Base-by-base conservation (phyloP, 2,329 filamentous ascomycete species). In the Penicillium sumatraense region DNA sequence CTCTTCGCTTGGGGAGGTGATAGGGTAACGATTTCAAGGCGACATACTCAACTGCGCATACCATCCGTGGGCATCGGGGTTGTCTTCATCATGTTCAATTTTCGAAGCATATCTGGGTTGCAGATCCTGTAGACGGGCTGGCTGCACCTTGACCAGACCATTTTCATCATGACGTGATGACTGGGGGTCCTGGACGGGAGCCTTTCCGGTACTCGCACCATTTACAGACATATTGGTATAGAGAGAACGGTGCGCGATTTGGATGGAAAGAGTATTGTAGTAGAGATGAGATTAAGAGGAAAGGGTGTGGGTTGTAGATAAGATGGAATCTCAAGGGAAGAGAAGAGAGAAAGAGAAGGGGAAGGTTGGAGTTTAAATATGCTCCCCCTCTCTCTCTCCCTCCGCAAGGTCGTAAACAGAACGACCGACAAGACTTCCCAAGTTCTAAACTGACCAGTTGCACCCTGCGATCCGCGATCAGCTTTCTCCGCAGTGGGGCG, bases 1-100 rank as follows among this genome's bases (percentile, higher is more conserved):
- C 31, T 14, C 31, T 24, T n/a, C n/a, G n/a, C n/a, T n/a, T n/a
- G n/a, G n/a, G n/a, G 5, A 13, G 14, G 29, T 14, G 7, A 40
- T 10, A 10, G 11, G 27, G 14, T n/a, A n/a, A 21, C 33, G 38
- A n/a, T 42, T n/a, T 35, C 1, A 24, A 14, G 31, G 8, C 10
- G 3, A 82, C 87, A 65, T 80, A 90, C 88, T 91, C 87, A 97
- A 91, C 57, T 78, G 78, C 20, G 91, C 91, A 69, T 98, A 99
- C 92, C 92, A 97, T 70, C 91, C 90, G 72, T 93, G 86, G 48
- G 85, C 83, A 60, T 84, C 84, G 27, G 84, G 85, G 62, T 95
- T 87, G 49, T 86, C 83, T 62, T 86, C 83, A 24, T 83, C 80
- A 63, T 84, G 80, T 49, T 72, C 51, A 61, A 90, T 81, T 45